Percentiles rank a stretch among this genome's conserved stretches.
These are phyloP conservation scores for Lachnellula arida DNA, from an alignment of 2,329 filamentous ascomycete species.

Conservation along the genomic window DNA sequence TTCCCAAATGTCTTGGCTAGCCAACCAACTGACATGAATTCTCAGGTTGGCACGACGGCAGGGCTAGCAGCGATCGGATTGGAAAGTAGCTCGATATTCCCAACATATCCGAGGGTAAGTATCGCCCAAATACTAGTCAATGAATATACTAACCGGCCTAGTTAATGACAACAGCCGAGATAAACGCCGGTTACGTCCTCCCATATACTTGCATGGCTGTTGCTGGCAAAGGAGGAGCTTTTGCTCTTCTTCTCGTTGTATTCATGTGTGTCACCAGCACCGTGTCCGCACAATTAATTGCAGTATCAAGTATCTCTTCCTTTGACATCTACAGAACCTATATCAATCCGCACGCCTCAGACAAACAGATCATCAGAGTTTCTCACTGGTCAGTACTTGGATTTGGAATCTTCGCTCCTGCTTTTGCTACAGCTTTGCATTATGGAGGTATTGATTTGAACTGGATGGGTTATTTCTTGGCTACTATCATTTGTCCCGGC, in stretches of 20 bases:
- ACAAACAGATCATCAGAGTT: conserved; percentile 46
- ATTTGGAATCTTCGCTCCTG: conserved; percentile 47
- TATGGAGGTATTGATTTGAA: conserved; percentile 50
- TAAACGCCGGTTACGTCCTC: conserved; percentile 63
- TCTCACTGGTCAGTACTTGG: conserved; percentile 49
- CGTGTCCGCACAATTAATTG: conserved; percentile 77
- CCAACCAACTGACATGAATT: conserved; percentile 49
- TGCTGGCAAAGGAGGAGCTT: conserved; percentile 65
- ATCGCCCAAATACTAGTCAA: neutral
- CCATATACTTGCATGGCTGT: conserved; percentile 66
- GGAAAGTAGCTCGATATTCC: conserved; percentile 21
- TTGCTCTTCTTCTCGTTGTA: conserved; percentile 58
- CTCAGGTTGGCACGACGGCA: conserved; percentile 67
- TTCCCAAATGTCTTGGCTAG: conserved; percentile 17
- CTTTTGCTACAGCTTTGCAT: conserved; percentile 48
- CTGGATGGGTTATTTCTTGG: conserved; percentile 52
- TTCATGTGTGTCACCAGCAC: conserved; percentile 79
- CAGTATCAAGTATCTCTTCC: conserved; percentile 77
- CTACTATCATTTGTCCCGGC: conserved; percentile 38
- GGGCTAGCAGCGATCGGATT: neutral
- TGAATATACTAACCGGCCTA: neutral
- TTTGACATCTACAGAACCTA: conserved; percentile 85
- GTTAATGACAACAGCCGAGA: conserved; percentile 62
- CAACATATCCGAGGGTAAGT: conserved; percentile 53
- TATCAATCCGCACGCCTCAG: conserved; percentile 64